A percentile compares a stretch with the other conserved stretches of the same genome.
Evolutionary conservation across 768 basidiomycete genomes (phyloP).

Genomic region (Peribolospora kevripleyi): DNA sequence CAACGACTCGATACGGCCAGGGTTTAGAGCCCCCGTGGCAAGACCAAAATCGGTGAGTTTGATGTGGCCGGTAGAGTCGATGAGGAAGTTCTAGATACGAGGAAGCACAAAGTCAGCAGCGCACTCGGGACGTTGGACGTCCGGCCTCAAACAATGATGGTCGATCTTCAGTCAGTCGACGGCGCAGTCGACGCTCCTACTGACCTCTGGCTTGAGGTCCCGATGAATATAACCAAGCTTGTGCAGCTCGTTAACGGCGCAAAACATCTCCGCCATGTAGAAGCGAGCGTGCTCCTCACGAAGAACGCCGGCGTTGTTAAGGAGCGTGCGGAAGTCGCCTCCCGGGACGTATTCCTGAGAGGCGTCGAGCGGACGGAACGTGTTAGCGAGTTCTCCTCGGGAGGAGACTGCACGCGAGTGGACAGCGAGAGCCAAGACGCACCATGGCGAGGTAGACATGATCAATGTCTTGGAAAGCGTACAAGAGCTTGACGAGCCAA

Average conservation of each 20-base stretch:
- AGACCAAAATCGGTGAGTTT: conserved; percentile 95
- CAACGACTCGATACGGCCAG: conserved; percentile 75
- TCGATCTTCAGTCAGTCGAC: not conserved
- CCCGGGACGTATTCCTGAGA: conserved; percentile 75
- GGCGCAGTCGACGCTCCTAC: conserved; percentile 6
- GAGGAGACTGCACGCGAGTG: not conserved
- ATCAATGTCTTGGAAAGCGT: conserved; percentile 83
- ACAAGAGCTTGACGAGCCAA: conserved; percentile 81
- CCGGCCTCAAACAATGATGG: not conserved
- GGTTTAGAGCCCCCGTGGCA: conserved; percentile 86
- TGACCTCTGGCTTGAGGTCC: conserved; percentile 86
- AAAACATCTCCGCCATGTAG: conserved; percentile 97
- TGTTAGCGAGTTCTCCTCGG: not conserved
- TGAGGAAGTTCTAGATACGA: conserved; percentile 59
- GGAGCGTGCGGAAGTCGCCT: conserved; percentile 86
- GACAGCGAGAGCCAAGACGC: not conserved
- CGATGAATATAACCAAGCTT: conserved; percentile 96
- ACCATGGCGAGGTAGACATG: conserved; percentile 87
- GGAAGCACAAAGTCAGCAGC: not conserved
- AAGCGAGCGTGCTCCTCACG: conserved; percentile 93
- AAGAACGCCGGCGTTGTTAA: conserved; percentile 92
- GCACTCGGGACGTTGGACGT: not conserved
- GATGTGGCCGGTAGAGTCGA: conserved; percentile 85
- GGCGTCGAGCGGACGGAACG: not conserved
- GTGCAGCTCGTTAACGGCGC: conserved; percentile 74